Conservation (phyloP, 2,329 filamentous ascomycete species). For the Domatiomyces catenatus region DNA sequence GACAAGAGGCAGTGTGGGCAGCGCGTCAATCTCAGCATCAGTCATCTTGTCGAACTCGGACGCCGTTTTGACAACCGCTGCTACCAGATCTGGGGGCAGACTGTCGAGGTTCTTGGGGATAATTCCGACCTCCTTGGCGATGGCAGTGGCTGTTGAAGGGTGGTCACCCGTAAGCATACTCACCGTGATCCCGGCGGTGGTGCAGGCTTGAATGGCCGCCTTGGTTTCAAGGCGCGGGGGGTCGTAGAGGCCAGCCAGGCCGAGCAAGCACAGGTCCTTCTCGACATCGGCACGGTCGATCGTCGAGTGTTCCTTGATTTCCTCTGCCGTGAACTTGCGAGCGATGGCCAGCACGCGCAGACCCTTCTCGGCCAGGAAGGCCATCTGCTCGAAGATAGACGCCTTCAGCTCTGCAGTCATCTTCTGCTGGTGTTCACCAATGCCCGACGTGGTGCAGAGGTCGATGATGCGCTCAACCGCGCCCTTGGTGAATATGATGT, state of each 20-base stretch:
- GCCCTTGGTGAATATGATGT: constrained; percentile 43
- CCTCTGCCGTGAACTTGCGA: constrained; percentile 20
- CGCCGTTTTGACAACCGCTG: constrained; percentile 39
- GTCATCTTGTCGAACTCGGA: constrained; percentile 40
- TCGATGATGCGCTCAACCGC: constrained; percentile 47
- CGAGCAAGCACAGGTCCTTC: constrained; percentile 39
- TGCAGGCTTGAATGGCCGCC: constrained; percentile 37
- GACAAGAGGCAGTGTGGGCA: constrained; percentile 63
- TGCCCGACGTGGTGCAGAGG: constrained; percentile 36
- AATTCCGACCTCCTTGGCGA: constrained; percentile 43
- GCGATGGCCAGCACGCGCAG: constrained; percentile 47
- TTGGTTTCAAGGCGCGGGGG: constrained; percentile 46
- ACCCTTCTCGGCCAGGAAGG: constrained; percentile 41
- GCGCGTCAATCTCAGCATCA: constrained; percentile 43
- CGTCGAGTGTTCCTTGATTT: constrained; percentile 18
- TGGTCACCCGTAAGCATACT: constrained; percentile 45
- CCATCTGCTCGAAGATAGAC: constrained; percentile 40
- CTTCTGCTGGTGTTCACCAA: constrained; percentile 25
- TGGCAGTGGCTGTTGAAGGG: constrained; percentile 40
- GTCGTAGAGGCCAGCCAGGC: constrained; percentile 46
- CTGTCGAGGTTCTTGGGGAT: constrained; percentile 31
- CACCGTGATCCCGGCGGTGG: constrained; percentile 40
- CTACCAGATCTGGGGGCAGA: constrained; percentile 31
- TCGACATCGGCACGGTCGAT: constrained; percentile 37
- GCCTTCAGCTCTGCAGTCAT: constrained; percentile 28